phyloP scores from a whole-genome alignment of 768 basidiomycete genomes.

The Auriscalpium microsporum region DNA sequence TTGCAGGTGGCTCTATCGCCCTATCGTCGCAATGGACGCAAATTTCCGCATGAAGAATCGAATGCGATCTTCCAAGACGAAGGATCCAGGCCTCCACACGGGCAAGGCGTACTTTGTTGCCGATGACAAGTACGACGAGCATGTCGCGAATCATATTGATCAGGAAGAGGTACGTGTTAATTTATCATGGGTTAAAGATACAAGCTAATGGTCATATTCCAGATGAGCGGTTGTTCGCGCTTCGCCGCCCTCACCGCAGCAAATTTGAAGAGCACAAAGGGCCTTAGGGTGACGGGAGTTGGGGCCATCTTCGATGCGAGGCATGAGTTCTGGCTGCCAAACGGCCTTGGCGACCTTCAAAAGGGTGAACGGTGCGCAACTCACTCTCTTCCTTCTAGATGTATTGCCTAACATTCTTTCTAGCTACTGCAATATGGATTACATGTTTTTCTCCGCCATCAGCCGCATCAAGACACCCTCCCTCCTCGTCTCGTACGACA shows the following conservation, averaged over 20 bases:
- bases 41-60: not conserved
- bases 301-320: not conserved
- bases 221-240: not conserved
- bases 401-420: not conserved
- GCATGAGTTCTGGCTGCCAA: not conserved
- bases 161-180: not conserved
- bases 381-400: no score
- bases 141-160: not conserved
- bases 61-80: not conserved
- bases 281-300: not conserved
- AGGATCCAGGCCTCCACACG: not conserved
- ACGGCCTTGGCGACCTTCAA: not conserved
- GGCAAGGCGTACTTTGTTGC: not conserved
- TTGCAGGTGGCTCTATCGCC: not conserved
- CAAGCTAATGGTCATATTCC: not conserved
- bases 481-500: conserved; percentile 16
- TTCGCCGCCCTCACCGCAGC: not conserved
- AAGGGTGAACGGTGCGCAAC: not conserved
- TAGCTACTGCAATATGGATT: not conserved
- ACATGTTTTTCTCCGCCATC: not conserved
- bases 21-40: not conserved
- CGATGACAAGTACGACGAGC: not conserved
- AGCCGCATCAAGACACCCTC: not conserved
- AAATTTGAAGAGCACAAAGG: not conserved
- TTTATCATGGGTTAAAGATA: not conserved